Evolutionary conservation across 352 stramenopile genomes (phyloP), one percentile per base, ranked within the genome.

Genomic region (Phytophthora aleatoria): DNA sequence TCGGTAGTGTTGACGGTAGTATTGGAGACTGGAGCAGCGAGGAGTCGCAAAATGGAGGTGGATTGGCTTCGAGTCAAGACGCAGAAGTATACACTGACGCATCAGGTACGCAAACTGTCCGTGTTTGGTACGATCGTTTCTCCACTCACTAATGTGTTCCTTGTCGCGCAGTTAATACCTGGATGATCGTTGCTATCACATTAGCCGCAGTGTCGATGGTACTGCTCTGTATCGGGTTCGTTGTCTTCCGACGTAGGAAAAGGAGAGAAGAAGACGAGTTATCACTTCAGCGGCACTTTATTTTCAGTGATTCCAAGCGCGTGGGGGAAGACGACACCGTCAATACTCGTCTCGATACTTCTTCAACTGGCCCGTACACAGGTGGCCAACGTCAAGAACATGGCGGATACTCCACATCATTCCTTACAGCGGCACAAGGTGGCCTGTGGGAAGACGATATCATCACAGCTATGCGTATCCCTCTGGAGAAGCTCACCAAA

Each of bases 401-500:
- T 12, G 61, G 49, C 16, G 60, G 16, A 42, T 50, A 62, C 41
- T 55, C 54, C 3, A 27, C 55, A 1, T 64, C 61, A 1, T 62
- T 69, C 26, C 52, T 64, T 20, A 69, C 48, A 13, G 45, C 62
- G 28, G 57, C 43, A 20, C 57, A 63, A 47, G 36, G 53, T 3
- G 55, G 53, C 6, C 50, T 78, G 41, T 74, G 72, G 63, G 65
- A 80, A 26, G 71, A 82, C 56, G 50, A 76, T 1, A 64, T 51
- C 15, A 81, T 83, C 57, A 73, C 67, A 38, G 66, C 67, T 0
- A 71, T 67, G 39, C 69, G 72, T 0, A 77, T 80, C 28, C 72
- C 75, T 1, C 30, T 71, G 1, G 75, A 78, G 20, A 81, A 81
- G 15, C 35, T 79, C 26, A 60, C 54, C 0, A 16, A 45, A 8